phyloP scores from a whole-genome alignment of 2,329 filamentous ascomycete species.

The Didymella lethalis region DNA sequence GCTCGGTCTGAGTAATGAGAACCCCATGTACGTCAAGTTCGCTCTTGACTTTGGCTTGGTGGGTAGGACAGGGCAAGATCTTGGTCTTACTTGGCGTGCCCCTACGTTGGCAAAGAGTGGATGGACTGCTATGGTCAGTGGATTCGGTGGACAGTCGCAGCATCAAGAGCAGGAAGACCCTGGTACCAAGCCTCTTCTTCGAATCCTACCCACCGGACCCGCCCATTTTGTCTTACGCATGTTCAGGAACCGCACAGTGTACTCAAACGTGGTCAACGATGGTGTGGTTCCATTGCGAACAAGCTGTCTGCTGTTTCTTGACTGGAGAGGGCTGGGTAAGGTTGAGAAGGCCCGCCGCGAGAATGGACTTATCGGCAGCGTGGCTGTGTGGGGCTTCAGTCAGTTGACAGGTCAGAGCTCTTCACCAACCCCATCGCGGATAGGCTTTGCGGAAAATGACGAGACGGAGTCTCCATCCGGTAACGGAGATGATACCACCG shows the following conservation, averaged over 20 bases:
- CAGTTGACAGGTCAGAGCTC: constrained; percentile 79
- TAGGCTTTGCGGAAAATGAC: constrained; percentile 41
- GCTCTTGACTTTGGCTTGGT: constrained; percentile 95
- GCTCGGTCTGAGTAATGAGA: constrained; percentile 93
- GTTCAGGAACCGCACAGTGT: constrained; percentile 89
- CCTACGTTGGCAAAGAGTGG: constrained; percentile 85
- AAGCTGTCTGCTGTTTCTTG: constrained; percentile 93
- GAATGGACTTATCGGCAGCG: constrained; percentile 88
- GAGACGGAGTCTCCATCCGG: constrained; percentile 40
- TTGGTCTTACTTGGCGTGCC: constrained; percentile 92
- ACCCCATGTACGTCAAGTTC: constrained; percentile 96
- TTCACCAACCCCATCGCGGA: constrained; percentile 63
- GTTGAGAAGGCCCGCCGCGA: constrained; percentile 94
- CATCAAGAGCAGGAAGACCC: constrained; percentile 69
- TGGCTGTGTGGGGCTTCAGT: constrained; percentile 93
- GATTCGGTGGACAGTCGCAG: constrained; percentile 70
- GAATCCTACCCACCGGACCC: constrained; percentile 89
- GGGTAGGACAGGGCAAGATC: constrained; percentile 92
- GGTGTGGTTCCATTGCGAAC: constrained; percentile 94
- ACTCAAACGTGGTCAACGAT: constrained; percentile 97
- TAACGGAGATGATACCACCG: constrained; percentile 58
- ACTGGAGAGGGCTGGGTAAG: constrained; percentile 92
- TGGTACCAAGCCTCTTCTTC: constrained; percentile 84
- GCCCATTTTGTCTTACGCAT: constrained; percentile 86
- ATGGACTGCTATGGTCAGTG: constrained; percentile 87